These are phyloP conservation scores for Teratosphaeriaceae sp. DNA, from an alignment of 2,329 filamentous ascomycete genomes.

Conservation along the genomic window DNA sequence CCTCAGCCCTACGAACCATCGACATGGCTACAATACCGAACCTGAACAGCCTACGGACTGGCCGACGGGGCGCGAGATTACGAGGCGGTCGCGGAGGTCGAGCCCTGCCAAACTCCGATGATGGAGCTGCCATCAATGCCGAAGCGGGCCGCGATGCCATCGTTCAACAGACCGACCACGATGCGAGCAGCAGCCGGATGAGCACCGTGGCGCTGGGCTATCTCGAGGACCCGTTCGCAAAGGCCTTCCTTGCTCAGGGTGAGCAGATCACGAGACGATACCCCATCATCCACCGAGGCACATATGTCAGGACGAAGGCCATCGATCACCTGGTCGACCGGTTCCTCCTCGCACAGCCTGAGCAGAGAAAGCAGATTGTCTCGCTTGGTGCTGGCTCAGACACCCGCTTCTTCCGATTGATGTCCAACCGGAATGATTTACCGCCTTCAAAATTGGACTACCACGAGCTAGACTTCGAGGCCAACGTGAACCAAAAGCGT, in stretches of 20 bases:
- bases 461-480: conserved; percentile 86
- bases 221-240: conserved; percentile 72
- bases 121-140: conserved; percentile 18
- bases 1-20: not conserved
- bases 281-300: conserved; percentile 93
- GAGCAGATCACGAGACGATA: conserved; percentile 57
- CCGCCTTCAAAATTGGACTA: conserved; percentile 46
- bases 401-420: conserved; percentile 75
- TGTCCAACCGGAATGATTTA: conserved; percentile 42
- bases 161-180: conserved; percentile 84
- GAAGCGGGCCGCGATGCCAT: conserved; percentile 56
- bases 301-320: conserved; percentile 81
- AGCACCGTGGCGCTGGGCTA: conserved; percentile 86
- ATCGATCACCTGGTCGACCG: conserved; percentile 69
- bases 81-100: conserved; percentile 42
- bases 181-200: conserved; percentile 80
- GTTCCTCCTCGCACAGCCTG: conserved; percentile 50
- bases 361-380: conserved; percentile 59
- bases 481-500: conserved; percentile 43
- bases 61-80: conserved; percentile 39
- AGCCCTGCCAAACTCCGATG: conserved; percentile 8
- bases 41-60: conserved; percentile 55
- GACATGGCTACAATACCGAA: conserved; percentile 60
- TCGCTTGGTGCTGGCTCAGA: conserved; percentile 93
- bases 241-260: conserved; percentile 52